A percentile compares a stretch with the other conserved stretches of the same genome.
phyloP scores from a whole-genome alignment of 2,329 filamentous ascomycete genomes.

The Hypoxylon sp. region DNA sequence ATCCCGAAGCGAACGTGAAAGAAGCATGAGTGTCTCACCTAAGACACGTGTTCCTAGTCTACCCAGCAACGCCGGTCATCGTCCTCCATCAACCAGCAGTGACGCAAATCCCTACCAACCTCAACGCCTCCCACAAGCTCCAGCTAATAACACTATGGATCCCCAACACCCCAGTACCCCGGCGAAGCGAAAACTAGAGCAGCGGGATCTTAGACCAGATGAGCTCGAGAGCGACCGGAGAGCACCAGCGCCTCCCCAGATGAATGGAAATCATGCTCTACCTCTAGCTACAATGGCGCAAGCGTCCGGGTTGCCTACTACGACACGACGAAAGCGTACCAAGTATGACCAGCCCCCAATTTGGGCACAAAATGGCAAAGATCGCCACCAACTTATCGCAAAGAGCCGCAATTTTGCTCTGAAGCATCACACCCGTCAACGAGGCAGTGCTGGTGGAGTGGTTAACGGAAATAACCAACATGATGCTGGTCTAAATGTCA shows the following conservation, averaged over 20 bases:
- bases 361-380: slow-evolving; percentile 62
- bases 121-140: slow-evolving; percentile 36
- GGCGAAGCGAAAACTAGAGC: slow-evolving; percentile 64
- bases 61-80: slow-evolving; percentile 49
- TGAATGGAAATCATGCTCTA: slow-evolving; percentile 58
- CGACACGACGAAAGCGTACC: slow-evolving; percentile 57
- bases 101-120: slow-evolving; percentile 57
- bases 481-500: slow-evolving; percentile 41
- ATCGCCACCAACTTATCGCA: slow-evolving; percentile 52
- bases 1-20: slow-evolving; percentile 73
- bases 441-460: slow-evolving; percentile 16
- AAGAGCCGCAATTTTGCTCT: slow-evolving; percentile 62
- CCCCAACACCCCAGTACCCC: slow-evolving; percentile 56
- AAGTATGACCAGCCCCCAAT: slow-evolving; percentile 58
- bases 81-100: slow-evolving; percentile 43
- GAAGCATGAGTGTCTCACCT: slow-evolving; percentile 81
- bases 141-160: slow-evolving; percentile 48
- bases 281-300: slow-evolving; percentile 43
- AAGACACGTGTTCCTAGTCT: slow-evolving; percentile 75
- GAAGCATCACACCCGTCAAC: slow-evolving; percentile 49
- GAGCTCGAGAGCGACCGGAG: slow-evolving; percentile 65
- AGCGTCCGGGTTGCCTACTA: slow-evolving; percentile 52
- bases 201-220: slow-evolving; percentile 62
- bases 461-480: slow-evolving; percentile 47
- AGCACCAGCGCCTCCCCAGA: slow-evolving; percentile 64